Evolutionary conservation across 2,329 filamentous ascomycete species (phyloP).

Genomic region (Gremmenia infestans): DNA sequence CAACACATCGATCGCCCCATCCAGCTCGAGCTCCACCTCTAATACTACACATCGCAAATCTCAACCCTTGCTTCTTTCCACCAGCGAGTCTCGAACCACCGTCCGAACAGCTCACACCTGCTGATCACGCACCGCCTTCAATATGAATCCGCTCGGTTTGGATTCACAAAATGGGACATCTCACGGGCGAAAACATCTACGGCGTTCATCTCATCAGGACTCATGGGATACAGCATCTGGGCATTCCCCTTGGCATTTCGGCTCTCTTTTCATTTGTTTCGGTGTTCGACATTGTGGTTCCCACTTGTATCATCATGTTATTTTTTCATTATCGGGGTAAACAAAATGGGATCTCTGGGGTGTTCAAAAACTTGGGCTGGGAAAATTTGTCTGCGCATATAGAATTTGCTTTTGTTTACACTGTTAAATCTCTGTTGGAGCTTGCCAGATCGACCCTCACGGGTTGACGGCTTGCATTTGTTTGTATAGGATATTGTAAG

Average conservation of each 20-base stretch:
- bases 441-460: slow-evolving; percentile 14
- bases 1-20: slow-evolving; percentile 8
- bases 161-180: slow-evolving; percentile 7
- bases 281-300: slow-evolving; percentile 1
- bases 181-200: slow-evolving; percentile 15
- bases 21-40: slow-evolving; percentile 4
- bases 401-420: slow-evolving; percentile 19
- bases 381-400: slow-evolving; percentile 22
- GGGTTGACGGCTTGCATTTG: slow-evolving; percentile 10
- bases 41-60: slow-evolving; percentile 6
- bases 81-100: slow-evolving; percentile 23
- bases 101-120: slow-evolving; percentile 1
- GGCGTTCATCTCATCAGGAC: slow-evolving; percentile 19
- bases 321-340: slow-evolving; percentile 12
- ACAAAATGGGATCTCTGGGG: slow-evolving; percentile 20
- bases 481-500: slow-evolving; percentile 20
- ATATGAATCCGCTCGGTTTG: slow-evolving; percentile 5
- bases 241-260: slow-evolving; percentile 8
- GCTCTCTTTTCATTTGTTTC: slow-evolving; percentile 7
- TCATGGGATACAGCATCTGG: slow-evolving; percentile 5
- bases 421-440: slow-evolving; percentile 5
- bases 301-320: slow-evolving; percentile 13
- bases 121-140: background rate
- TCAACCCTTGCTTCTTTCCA: background rate
- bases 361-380: slow-evolving; percentile 17